Conservation (phyloP, 805 yeast genomes). For the Yarrowia keelungensis region DNA sequence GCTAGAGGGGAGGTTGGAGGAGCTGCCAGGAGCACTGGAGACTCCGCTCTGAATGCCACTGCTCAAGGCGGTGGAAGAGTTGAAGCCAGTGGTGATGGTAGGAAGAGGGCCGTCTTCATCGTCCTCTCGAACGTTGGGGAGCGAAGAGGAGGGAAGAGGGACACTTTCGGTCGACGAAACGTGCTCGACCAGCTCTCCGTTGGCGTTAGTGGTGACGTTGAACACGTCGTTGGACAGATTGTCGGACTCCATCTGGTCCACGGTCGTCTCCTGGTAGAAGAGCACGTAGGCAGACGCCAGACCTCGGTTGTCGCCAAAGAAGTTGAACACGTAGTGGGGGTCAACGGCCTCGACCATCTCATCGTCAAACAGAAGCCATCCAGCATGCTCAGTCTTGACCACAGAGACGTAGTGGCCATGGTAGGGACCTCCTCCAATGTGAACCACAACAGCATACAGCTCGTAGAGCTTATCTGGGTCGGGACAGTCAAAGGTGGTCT, state of each 20-base stretch:
- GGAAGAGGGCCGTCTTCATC: conserved; percentile 19
- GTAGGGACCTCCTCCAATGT: conserved; percentile 96
- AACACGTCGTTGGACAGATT: conserved; percentile 36
- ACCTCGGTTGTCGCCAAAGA: conserved; percentile 87
- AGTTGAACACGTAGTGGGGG: conserved; percentile 79
- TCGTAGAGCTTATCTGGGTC: conserved; percentile 72
- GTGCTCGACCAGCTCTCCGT: conserved; percentile 32
- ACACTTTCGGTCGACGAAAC: conserved; percentile 24
- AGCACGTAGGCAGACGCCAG: conserved; percentile 90
- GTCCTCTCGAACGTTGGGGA: conserved; percentile 28
- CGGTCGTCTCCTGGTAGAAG: conserved; percentile 68
- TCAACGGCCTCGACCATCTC: conserved; percentile 91
- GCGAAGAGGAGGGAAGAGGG: conserved; percentile 27
- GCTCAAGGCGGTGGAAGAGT: conserved; percentile 10
- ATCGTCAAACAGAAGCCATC: conserved; percentile 95
- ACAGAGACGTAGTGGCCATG: conserved; percentile 95
- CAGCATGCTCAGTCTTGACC: conserved; percentile 74
- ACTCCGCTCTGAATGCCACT: conserved; percentile 28
- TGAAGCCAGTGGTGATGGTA: conserved; percentile 28
- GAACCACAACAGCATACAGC: conserved; percentile 85
- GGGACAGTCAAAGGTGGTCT: conserved; percentile 63
- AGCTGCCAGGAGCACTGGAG: conserved; percentile 17
- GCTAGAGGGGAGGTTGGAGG: conserved; percentile 13
- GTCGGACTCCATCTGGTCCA: conserved; percentile 37
- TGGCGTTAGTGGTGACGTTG: conserved; percentile 26